Evolutionary conservation across 2,329 filamentous ascomycete genomes (phyloP).

Genomic region (Bipolaris victoriae): DNA sequence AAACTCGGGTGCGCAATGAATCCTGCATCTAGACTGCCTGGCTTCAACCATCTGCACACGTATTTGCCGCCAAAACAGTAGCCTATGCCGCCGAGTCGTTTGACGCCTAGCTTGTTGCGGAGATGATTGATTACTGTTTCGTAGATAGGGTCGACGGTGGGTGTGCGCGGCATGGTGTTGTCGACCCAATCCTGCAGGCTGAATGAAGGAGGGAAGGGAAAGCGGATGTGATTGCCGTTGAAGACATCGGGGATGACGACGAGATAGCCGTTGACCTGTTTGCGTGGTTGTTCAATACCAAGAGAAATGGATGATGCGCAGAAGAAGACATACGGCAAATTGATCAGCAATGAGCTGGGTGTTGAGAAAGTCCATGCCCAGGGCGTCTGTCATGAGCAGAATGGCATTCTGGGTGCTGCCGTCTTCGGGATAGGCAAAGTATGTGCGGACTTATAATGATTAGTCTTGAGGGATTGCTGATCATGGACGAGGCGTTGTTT

Average conservation of each 20-base stretch:
- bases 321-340: slow-evolving; percentile 60
- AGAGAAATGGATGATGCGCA: too few relatives aligned
- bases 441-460: slow-evolving; percentile 57
- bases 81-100: slow-evolving; percentile 68
- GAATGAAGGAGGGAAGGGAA: slow-evolving; percentile 60
- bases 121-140: slow-evolving; percentile 64
- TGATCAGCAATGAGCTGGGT: slow-evolving; percentile 71
- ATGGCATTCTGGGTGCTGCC: slow-evolving; percentile 62
- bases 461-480: neutral
- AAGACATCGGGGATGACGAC: slow-evolving; percentile 74
- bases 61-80: slow-evolving; percentile 75
- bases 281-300: neutral
- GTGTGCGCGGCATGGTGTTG: slow-evolving; percentile 46
- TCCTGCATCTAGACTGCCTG: slow-evolving; percentile 67
- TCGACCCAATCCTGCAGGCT: slow-evolving; percentile 59
- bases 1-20: slow-evolving; percentile 80
- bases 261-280: slow-evolving; percentile 66
- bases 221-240: slow-evolving; percentile 65
- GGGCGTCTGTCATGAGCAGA: slow-evolving; percentile 61
- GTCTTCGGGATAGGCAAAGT: slow-evolving; percentile 61
- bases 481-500: neutral
- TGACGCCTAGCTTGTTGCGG: slow-evolving; percentile 58
- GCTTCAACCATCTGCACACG: slow-evolving; percentile 66
- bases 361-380: slow-evolving; percentile 62
- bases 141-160: slow-evolving; percentile 61